Percentiles rank a stretch among this genome's conserved stretches.
These are phyloP conservation scores for Leccinum laetum DNA, from an alignment of 1,284 basidiomycete species.

Conservation along the genomic window DNA sequence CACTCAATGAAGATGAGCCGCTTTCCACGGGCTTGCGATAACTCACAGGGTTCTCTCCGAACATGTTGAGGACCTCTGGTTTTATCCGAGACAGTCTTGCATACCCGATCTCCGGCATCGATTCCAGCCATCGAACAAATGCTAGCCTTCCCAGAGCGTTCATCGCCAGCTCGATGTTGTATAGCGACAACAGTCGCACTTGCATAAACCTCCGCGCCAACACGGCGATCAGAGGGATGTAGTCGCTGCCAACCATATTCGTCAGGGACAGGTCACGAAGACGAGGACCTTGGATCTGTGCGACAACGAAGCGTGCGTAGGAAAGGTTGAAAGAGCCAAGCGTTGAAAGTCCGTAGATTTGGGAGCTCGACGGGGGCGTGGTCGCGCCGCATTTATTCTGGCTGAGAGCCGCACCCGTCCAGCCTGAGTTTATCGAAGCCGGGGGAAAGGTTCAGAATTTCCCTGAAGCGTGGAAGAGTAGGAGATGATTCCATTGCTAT, in stretches of 20 bases:
- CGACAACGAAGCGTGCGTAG: constrained; percentile 46
- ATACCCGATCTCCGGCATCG: constrained; percentile 53
- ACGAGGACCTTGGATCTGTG: constrained; percentile 49
- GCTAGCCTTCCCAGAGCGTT: constrained; percentile 22
- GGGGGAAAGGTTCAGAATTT: constrained; percentile 49
- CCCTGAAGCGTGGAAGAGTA: constrained; percentile 45
- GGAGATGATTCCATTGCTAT: constrained; percentile 52
- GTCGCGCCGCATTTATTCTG: constrained; percentile 20
- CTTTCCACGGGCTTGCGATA: constrained; percentile 19
- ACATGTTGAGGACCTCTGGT: constrained; percentile 40
- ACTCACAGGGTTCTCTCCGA: constrained; percentile 40
- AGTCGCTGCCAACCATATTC: constrained; percentile 49
- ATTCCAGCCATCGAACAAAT: constrained; percentile 48
- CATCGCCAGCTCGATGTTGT: constrained; percentile 38
- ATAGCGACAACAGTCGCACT: constrained; percentile 49
- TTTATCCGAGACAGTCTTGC: constrained; percentile 46
- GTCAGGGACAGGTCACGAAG: constrained; percentile 54
- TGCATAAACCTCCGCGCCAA: constrained; percentile 47
- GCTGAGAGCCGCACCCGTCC: constrained; percentile 57
- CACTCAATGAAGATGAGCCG: not conserved
- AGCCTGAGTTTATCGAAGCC: constrained; percentile 51
- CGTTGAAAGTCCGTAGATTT: constrained; percentile 46
- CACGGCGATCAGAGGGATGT: constrained; percentile 42
- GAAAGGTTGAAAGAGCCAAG: constrained; percentile 50
- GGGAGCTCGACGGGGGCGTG: constrained; percentile 43